Base-by-base conservation (phyloP, 495 filamentous ascomycete genomes). In the Penicillium coffeae region DNA sequence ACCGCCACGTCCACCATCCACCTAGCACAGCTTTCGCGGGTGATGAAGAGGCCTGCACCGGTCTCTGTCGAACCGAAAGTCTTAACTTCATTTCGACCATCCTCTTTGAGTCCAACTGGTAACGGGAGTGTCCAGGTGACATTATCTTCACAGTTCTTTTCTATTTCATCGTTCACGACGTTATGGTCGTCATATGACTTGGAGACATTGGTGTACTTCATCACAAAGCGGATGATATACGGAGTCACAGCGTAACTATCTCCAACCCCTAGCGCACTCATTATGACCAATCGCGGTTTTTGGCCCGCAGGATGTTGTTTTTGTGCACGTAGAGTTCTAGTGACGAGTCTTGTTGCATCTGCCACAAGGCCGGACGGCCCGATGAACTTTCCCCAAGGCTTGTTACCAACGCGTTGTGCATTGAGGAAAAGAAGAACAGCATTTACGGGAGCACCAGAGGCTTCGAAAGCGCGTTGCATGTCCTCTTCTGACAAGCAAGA, bases 1-100 rank as follows among this genome's bases (percentile, higher is more conserved):
- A 19, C 9, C n/a, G 49, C 42, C 6, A 52, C 48, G 20, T 45
- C 48, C 25, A 52, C 42, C 49, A 52, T 46, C 49, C 49, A 52
- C 21, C 35, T 21, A 3, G 49, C 49, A 52, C 49, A 52, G 21
- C 49, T 52, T 38, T 52, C 49, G 9, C 49, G 18, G 16, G 49
- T 47, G 34, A 46, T 46, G 10, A 13, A 38, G 22, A 43, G 40
- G 35, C 27, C 30, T n/a, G 41, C 25, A 19, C 41, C 30, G 16
- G 41, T 15, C 21, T 50, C 48, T 1, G 40, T 37, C 15, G 15
- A 13, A 3, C 14, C 48, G 22, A 51, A 51, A 12, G 38, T 49
- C 27, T 44, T n/a, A n/a, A n/a, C n/a, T n/a, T n/a, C n/a, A 30
- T 30, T 30, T 30, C 10, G 25, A 30, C 25, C 4, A 10, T 30